phyloP scores from a whole-genome alignment of 305 asterid genomes.

The Plantago coronopus region DNA sequence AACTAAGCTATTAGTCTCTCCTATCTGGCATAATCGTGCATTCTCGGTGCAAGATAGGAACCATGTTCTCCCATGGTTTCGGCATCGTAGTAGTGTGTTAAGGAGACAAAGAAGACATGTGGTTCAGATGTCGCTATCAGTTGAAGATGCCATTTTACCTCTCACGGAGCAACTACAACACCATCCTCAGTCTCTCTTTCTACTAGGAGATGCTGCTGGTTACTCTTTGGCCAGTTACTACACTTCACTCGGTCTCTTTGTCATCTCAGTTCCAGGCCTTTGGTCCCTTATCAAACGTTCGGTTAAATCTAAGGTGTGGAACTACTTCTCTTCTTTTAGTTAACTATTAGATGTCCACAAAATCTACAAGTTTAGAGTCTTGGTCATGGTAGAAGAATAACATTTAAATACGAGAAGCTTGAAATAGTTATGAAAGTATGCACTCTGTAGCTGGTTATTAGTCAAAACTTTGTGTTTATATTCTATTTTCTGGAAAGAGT shows the following conservation, averaged over 20 bases:
- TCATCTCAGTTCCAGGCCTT: slow-evolving; percentile 92
- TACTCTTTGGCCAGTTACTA: slow-evolving; percentile 90
- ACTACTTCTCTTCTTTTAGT: not conserved
- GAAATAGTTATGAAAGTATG: not conserved
- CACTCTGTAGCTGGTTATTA: too few relatives aligned
- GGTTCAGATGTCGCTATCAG: slow-evolving; percentile 39
- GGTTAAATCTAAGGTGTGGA: slow-evolving; percentile 80
- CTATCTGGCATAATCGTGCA: slow-evolving; percentile 39
- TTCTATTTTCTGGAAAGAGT: slow-evolving; percentile 5
- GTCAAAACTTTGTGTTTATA: not conserved
- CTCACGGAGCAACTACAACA: slow-evolving; percentile 39
- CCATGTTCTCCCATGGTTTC: slow-evolving; percentile 31
- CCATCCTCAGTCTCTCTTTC: slow-evolving; percentile 41
- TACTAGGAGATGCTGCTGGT: slow-evolving; percentile 56
- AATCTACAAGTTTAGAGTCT: too few relatives aligned
- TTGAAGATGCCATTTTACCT: slow-evolving; percentile 34
- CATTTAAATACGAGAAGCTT: not conserved
- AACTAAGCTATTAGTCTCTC: slow-evolving; percentile 47
- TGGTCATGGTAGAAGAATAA: not conserved
- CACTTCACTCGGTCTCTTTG: slow-evolving; percentile 89
- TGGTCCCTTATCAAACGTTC: slow-evolving; percentile 99
- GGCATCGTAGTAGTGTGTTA: slow-evolving; percentile 21
- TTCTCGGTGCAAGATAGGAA: slow-evolving; percentile 29
- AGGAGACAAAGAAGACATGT: slow-evolving; percentile 30
- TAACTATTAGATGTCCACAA: too few relatives aligned